Conservation (phyloP, 2,329 filamentous ascomycete genomes). For the Sphaceloma murrayae region DNA sequence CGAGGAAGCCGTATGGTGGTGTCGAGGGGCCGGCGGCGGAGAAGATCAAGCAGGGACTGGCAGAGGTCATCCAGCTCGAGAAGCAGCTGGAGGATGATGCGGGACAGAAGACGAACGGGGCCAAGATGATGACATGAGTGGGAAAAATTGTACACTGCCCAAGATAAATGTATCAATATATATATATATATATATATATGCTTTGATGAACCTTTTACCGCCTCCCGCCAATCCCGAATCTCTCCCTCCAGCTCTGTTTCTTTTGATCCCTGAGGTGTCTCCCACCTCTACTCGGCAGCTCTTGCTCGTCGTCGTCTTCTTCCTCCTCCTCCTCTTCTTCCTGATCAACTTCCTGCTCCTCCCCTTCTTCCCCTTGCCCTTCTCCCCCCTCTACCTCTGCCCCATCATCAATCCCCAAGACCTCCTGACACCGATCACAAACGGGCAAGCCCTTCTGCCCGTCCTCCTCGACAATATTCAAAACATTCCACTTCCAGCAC, state of each 20-base stretch:
- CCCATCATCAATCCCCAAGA: slow-evolving; percentile 36
- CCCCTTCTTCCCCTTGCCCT: slow-evolving; percentile 7
- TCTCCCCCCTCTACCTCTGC: slow-evolving; percentile 10
- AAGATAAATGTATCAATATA: too few species aligned
- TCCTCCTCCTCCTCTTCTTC: slow-evolving; percentile 6
- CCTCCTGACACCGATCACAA: slow-evolving; percentile 63
- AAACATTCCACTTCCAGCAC: slow-evolving; percentile 81
- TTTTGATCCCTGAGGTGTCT: slow-evolving; percentile 2
- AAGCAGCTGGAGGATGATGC: background rate
- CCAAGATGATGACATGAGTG: background rate
- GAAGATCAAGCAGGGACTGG: slow-evolving; percentile 6
- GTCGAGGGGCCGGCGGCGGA: background rate
- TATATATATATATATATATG: too few species aligned
- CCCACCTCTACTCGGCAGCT: background rate
- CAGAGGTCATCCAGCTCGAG: slow-evolving; percentile 1
- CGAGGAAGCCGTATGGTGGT: slow-evolving; percentile 14
- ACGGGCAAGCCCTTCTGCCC: slow-evolving; percentile 50
- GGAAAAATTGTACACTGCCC: too few species aligned
- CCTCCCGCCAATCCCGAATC: slow-evolving; percentile 6
- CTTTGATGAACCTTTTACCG: too few species aligned
- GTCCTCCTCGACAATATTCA: slow-evolving; percentile 22
- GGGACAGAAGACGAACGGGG: slow-evolving; percentile 1
- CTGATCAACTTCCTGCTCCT: slow-evolving; percentile 9
- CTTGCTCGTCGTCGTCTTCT: background rate
- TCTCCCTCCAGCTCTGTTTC: slow-evolving; percentile 11